A percentile compares a stretch with the other conserved stretches of the same genome.
These are phyloP conservation scores for Lodderomyces orthopsilosis DNA, from an alignment of 1,139 yeast species.

Conservation along the genomic window DNA sequence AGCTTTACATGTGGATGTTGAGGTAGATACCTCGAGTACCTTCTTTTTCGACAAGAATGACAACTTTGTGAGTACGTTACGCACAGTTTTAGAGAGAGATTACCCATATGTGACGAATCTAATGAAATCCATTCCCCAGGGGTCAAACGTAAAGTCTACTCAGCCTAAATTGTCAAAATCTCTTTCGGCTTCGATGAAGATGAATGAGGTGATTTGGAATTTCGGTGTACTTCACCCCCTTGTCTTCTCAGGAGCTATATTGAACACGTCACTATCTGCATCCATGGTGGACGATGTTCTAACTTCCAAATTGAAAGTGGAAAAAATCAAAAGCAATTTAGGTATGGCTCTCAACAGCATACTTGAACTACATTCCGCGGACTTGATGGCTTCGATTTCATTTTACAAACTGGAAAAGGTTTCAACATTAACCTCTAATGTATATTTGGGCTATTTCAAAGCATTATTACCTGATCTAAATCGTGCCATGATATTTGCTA, in stretches of 20 bases:
- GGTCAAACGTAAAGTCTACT: not conserved
- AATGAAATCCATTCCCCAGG: not conserved
- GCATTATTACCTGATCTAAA: slow-evolving; percentile 29
- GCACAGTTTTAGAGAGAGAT: slow-evolving; percentile 18
- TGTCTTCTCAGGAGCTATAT: slow-evolving; percentile 7
- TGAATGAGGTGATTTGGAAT: slow-evolving; percentile 23
- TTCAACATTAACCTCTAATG: slow-evolving; percentile 18
- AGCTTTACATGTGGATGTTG: not conserved
- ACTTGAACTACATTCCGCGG: slow-evolving; percentile 32
- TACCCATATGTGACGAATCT: slow-evolving; percentile 13
- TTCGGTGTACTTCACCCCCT: slow-evolving; percentile 21
- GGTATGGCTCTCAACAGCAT: slow-evolving; percentile 13
- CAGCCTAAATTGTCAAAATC: not conserved
- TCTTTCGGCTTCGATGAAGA: slow-evolving; percentile 18
- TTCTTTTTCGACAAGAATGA: not conserved
- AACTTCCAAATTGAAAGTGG: slow-evolving; percentile 3
- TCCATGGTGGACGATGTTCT: not conserved
- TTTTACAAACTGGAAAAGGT: slow-evolving; percentile 16
- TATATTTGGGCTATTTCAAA: slow-evolving; percentile 36
- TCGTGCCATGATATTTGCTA: slow-evolving; percentile 19
- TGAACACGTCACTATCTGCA: slow-evolving; percentile 3
- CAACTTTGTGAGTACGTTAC: not conserved
- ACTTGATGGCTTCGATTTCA: slow-evolving; percentile 18
- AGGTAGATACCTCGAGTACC: not conserved
- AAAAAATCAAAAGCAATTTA: slow-evolving; percentile 8